phyloP scores from a whole-genome alignment of 345 rosid species.

The Boechera divaricarpa region DNA sequence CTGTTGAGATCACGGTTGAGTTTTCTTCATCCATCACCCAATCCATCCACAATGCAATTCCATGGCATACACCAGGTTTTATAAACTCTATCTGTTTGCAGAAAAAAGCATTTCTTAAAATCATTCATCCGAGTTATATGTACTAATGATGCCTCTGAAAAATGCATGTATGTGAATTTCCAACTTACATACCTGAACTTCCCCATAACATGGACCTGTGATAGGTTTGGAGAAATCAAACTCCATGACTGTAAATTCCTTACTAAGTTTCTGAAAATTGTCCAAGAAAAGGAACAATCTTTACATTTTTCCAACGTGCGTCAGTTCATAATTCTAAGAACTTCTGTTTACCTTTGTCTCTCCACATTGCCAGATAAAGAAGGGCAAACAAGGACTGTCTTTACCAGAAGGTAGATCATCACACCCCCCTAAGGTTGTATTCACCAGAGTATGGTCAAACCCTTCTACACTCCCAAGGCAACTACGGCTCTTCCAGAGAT shows the following conservation, averaged over 20 bases:
- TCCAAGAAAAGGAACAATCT: constrained; percentile 18
- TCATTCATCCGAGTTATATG: background rate
- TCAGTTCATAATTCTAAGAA: background rate
- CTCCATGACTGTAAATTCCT: constrained; percentile 67
- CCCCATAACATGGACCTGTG: constrained; percentile 60
- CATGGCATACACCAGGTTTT: constrained; percentile 75
- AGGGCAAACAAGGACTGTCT: constrained; percentile 78
- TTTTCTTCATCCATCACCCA: constrained; percentile 81
- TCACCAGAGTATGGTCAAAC: constrained; percentile 80
- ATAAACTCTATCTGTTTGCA: constrained; percentile 66
- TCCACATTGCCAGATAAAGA: constrained; percentile 88
- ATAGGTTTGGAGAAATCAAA: constrained; percentile 73
- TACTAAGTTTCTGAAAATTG: constrained; percentile 69
- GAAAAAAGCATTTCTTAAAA: background rate
- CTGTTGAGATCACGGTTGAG: constrained; percentile 60
- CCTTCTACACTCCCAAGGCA: constrained; percentile 80
- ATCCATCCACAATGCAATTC: constrained; percentile 89
- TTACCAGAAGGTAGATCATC: constrained; percentile 64
- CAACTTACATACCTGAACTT: constrained; percentile 59
- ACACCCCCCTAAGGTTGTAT: constrained; percentile 81
- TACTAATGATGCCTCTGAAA: constrained; percentile 10
- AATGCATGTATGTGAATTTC: constrained; percentile 9
- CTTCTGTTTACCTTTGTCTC: constrained; percentile 63
- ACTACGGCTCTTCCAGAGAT: constrained; percentile 81
- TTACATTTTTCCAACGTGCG: background rate